These are phyloP conservation scores for Aspergillus avenaceus DNA, from an alignment of 495 filamentous ascomycete species.

Conservation along the genomic window DNA sequence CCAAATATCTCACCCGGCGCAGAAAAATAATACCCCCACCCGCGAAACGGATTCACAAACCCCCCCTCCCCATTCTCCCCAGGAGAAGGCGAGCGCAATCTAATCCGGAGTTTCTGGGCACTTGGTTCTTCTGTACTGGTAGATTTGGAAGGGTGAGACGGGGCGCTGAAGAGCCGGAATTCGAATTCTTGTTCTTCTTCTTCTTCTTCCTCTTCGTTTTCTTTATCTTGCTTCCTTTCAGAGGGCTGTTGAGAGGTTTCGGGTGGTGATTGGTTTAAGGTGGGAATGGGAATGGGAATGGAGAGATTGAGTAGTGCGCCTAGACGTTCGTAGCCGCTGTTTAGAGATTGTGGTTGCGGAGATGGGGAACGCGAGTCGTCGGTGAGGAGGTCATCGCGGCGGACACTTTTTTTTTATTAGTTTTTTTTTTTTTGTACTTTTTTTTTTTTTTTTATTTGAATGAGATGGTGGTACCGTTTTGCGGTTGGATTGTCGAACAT, in stretches of 20 bases:
- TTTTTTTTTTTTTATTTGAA: no score
- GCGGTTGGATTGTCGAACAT: no score
- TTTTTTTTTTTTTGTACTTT: no score
- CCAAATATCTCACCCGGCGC: no score
- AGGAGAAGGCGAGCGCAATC: slow-evolving; percentile 35
- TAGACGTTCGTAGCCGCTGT: slow-evolving; percentile 36
- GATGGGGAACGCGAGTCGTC: slow-evolving; percentile 29
- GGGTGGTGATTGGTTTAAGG: no score
- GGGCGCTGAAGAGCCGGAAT: slow-evolving; percentile 43
- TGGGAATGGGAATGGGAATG: slow-evolving; percentile 11
- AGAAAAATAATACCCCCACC: slow-evolving; percentile 44
- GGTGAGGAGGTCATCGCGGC: slow-evolving; percentile 40
- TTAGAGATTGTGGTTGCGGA: slow-evolving; percentile 28
- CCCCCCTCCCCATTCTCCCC: slow-evolving; percentile 26
- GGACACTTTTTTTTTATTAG: no score
- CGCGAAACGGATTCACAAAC: slow-evolving; percentile 40
- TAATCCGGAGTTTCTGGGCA: slow-evolving; percentile 39
- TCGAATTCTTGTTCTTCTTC: slow-evolving; percentile 47
- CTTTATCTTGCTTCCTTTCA: background rate
- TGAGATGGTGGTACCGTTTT: no score
- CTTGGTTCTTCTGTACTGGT: slow-evolving; percentile 1
- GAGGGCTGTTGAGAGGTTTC: slow-evolving; percentile 1
- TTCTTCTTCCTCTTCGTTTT: slow-evolving; percentile 16
- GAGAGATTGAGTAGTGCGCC: slow-evolving; percentile 39
- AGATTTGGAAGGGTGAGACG: slow-evolving; percentile 9